These are phyloP conservation scores for Aspergillus fischeri DNA, from an alignment of 2,329 filamentous ascomycete genomes.

Conservation along the genomic window DNA sequence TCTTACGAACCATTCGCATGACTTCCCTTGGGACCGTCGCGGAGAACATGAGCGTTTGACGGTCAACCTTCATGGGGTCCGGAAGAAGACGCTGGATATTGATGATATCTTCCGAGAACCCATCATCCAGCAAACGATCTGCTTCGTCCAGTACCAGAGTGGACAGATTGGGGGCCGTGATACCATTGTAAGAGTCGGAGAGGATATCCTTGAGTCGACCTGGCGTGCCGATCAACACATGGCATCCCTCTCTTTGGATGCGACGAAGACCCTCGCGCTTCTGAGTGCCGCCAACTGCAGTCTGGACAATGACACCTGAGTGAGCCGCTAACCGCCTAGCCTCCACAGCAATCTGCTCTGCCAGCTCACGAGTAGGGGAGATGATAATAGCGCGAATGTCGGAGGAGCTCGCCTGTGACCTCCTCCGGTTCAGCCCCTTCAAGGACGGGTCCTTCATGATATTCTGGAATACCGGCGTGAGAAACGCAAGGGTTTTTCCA, in stretches of 20 bases:
- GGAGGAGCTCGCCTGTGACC: slow-evolving; percentile 18
- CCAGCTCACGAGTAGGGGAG: slow-evolving; percentile 60
- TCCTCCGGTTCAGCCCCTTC: slow-evolving; percentile 24
- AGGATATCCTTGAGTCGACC: slow-evolving; percentile 82
- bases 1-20: slow-evolving; percentile 69
- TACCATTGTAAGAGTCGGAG: slow-evolving; percentile 57
- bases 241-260: slow-evolving; percentile 73
- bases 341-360: slow-evolving; percentile 65
- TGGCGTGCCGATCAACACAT: slow-evolving; percentile 85
- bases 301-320: slow-evolving; percentile 66
- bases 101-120: slow-evolving; percentile 64
- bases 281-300: slow-evolving; percentile 87
- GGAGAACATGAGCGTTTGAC: slow-evolving; percentile 93
- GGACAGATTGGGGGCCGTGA: slow-evolving; percentile 60
- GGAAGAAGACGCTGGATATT: slow-evolving; percentile 63
- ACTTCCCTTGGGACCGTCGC: slow-evolving; percentile 87
- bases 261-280: slow-evolving; percentile 65
- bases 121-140: slow-evolving; percentile 62
- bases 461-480: slow-evolving; percentile 78
- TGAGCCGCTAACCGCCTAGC: slow-evolving; percentile 62
- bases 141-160: slow-evolving; percentile 63
- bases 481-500: slow-evolving; percentile 91
- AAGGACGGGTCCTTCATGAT: slow-evolving; percentile 66
- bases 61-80: slow-evolving; percentile 55
- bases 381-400: slow-evolving; percentile 60